Conservation (phyloP, 495 filamentous ascomycete species). For the Podospora tetraspora region DNA sequence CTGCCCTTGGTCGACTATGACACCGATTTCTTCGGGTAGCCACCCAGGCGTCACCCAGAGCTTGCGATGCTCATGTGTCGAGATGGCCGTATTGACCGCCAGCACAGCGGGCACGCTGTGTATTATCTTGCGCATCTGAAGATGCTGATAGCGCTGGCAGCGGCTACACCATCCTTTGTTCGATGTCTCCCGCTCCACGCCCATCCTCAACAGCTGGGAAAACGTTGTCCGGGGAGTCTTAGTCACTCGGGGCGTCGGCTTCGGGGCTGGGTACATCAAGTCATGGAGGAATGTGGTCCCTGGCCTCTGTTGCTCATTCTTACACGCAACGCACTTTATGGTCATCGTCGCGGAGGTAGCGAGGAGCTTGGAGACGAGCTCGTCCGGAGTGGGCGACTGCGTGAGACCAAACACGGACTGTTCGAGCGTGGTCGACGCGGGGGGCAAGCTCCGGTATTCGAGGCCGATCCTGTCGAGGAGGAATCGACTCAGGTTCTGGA, state of each 20-base stretch:
- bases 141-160: slow-evolving; percentile 79
- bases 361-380: slow-evolving; percentile 29
- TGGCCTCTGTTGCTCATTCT: slow-evolving; percentile 65
- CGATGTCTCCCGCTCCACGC: slow-evolving; percentile 76
- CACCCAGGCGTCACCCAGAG: slow-evolving; percentile 84
- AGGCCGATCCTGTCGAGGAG: slow-evolving; percentile 25
- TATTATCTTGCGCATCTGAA: slow-evolving; percentile 73
- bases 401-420: slow-evolving; percentile 20
- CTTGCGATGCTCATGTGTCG: slow-evolving; percentile 62
- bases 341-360: slow-evolving; percentile 42
- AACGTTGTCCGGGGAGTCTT: slow-evolving; percentile 58
- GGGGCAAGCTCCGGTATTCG: slow-evolving; percentile 27
- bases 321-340: slow-evolving; percentile 77
- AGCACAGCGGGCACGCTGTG: slow-evolving; percentile 74
- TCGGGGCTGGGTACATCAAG: slow-evolving; percentile 66
- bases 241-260: slow-evolving; percentile 39
- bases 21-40: slow-evolving; percentile 87
- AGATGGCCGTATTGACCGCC: slow-evolving; percentile 75
- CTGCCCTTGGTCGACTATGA: slow-evolving; percentile 74
- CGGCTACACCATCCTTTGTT: slow-evolving; percentile 84
- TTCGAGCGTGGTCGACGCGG: slow-evolving; percentile 27
- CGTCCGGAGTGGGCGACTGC: slow-evolving; percentile 15
- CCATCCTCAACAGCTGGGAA: slow-evolving; percentile 76
- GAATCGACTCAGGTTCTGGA: slow-evolving; percentile 25
- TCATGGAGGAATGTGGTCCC: slow-evolving; percentile 73